A percentile compares a stretch with the other conserved stretches of the same genome.
These are phyloP conservation scores for Cinnamomum chago DNA, from an alignment of 164 flowering plant genomes.

Conservation along the genomic window DNA sequence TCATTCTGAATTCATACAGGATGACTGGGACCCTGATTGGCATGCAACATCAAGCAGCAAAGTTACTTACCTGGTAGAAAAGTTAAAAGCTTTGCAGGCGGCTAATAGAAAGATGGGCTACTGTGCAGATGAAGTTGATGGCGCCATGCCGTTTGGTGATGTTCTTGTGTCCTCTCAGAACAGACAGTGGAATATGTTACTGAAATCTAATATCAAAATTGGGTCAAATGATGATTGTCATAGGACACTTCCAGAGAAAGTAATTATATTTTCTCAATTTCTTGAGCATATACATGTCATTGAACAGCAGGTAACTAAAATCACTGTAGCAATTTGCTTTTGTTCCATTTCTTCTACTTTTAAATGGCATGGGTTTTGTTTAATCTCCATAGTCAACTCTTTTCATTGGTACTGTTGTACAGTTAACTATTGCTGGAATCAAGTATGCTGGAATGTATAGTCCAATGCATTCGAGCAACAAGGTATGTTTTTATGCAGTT, in stretches of 20 bases:
- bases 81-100: constrained; percentile 56
- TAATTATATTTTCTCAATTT: constrained; percentile 92
- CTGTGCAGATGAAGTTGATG: constrained; percentile 18
- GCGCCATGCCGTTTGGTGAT: constrained; percentile 7
- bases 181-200: constrained; percentile 7
- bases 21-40: constrained; percentile 99
- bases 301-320: constrained; percentile 74
- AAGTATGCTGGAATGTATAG: constrained; percentile 85
- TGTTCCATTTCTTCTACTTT: constrained; percentile 2
- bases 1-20: constrained; percentile 38
- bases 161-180: constrained; percentile 19
- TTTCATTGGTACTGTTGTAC: constrained; percentile 5
- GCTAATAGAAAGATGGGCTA: constrained; percentile 28
- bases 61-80: constrained; percentile 70
- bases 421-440: constrained; percentile 74
- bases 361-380: background rate
- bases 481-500: constrained; percentile 39
- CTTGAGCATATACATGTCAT: constrained; percentile 97
- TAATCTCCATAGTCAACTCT: background rate
- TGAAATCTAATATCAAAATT: constrained; percentile 15
- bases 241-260: constrained; percentile 49
- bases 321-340: background rate
- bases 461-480: constrained; percentile 84
- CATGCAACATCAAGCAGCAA: constrained; percentile 96
- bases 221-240: constrained; percentile 14